These are phyloP conservation scores for Coniochaeta sp. DNA, from an alignment of 2,329 filamentous ascomycete species.

Conservation along the genomic window DNA sequence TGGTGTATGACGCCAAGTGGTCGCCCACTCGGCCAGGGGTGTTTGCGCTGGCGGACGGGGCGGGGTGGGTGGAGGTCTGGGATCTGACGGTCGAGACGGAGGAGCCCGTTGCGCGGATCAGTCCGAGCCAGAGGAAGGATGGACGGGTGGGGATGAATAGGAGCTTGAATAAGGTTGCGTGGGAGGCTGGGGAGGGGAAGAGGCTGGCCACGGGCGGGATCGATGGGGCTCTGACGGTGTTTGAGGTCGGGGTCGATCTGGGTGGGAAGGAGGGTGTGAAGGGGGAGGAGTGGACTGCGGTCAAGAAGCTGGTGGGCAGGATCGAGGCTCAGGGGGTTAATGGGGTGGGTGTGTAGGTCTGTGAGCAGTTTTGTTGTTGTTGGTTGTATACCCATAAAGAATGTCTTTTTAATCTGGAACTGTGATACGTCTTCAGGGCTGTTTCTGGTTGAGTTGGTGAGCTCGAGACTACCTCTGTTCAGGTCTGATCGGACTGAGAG, in stretches of 20 bases:
- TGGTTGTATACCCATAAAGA: background rate
- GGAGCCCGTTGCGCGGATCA: conserved; percentile 76
- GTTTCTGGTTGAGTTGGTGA: no score
- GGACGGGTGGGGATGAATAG: conserved; percentile 65
- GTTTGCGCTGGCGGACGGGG: conserved; percentile 90
- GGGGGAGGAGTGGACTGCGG: conserved; percentile 84
- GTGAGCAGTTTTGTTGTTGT: background rate
- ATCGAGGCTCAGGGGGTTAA: conserved; percentile 56
- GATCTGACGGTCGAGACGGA: conserved; percentile 90
- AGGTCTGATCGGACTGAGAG: no score
- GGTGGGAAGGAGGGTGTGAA: conserved; percentile 79
- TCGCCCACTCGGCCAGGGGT: conserved; percentile 89
- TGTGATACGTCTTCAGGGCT: no score
- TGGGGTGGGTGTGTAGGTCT: conserved; percentile 23
- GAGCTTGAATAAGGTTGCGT: conserved; percentile 89
- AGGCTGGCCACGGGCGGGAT: conserved; percentile 85
- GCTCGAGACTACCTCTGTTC: no score
- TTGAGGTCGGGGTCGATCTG: conserved; percentile 77
- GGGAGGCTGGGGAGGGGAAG: conserved; percentile 86
- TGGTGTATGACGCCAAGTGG: conserved; percentile 95
- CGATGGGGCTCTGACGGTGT: conserved; percentile 83
- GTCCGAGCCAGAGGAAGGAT: conserved; percentile 59
- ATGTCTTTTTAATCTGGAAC: background rate
- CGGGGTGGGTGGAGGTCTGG: conserved; percentile 89
- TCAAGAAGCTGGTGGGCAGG: conserved; percentile 81